These are phyloP conservation scores for Sporisorium sorghi DNA, from an alignment of 1,284 basidiomycete genomes.

Conservation along the genomic window DNA sequence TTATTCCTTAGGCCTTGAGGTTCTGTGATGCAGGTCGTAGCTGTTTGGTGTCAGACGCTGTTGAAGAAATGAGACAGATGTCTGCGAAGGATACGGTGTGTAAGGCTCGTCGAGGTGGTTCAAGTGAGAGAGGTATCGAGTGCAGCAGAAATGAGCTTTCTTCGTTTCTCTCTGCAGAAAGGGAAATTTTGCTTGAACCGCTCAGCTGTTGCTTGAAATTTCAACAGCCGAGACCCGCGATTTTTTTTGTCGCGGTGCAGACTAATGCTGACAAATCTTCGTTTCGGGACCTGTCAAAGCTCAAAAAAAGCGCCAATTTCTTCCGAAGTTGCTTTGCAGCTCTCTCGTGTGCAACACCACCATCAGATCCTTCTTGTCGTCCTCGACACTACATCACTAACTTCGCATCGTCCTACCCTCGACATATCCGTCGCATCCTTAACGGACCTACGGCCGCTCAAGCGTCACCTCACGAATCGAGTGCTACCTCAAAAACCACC, in stretches of 20 bases:
- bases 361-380: neutral
- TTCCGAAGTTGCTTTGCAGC: neutral
- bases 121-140: neutral
- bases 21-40: neutral
- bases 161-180: neutral
- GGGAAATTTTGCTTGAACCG: constrained; percentile 1
- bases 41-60: too few relatives aligned
- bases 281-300: neutral
- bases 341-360: neutral
- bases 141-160: neutral
- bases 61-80: too few relatives aligned
- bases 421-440: too few relatives aligned
- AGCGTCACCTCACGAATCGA: too few relatives aligned
- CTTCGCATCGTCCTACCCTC: too few relatives aligned
- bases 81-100: too few relatives aligned
- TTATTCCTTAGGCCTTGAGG: neutral
- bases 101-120: too few relatives aligned
- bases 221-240: constrained; percentile 17
- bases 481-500: neutral
- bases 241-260: neutral
- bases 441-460: too few relatives aligned
- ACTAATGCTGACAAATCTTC: constrained; percentile 35
- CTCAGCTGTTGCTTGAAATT: neutral
- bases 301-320: neutral
- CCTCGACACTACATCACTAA: too few relatives aligned